A percentile compares a stretch with the other conserved stretches of the same genome.
These are phyloP conservation scores for Colletotrichum gigasporum DNA, from an alignment of 2,329 filamentous ascomycete genomes.

Conservation along the genomic window DNA sequence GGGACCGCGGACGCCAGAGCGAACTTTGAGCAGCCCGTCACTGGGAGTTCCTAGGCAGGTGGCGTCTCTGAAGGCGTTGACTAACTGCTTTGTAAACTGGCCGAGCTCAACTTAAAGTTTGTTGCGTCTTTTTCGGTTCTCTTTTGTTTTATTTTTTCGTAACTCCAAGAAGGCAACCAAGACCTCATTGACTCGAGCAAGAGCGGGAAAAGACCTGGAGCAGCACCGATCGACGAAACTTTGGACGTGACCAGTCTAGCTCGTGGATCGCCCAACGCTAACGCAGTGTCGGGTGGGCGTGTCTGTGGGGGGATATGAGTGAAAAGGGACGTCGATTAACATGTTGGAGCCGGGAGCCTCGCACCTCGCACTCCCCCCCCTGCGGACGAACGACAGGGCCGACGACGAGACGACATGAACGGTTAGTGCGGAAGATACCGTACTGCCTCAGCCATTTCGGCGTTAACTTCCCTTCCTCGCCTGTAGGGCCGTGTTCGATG, in stretches of 20 bases:
- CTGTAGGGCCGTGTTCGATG: not conserved
- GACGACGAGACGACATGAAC: conserved; percentile 27
- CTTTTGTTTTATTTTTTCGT: not conserved
- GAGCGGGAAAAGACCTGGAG: not conserved
- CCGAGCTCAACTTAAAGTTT: conserved; percentile 6
- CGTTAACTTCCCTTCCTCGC: conserved; percentile 11
- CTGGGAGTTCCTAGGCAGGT: conserved; percentile 4
- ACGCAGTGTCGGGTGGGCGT: conserved; percentile 18
- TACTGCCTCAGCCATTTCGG: conserved; percentile 2
- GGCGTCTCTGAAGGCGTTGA: not conserved
- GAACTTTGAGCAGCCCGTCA: not conserved
- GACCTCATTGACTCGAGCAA: conserved; percentile 4
- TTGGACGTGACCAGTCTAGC: conserved; percentile 12
- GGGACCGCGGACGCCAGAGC: conserved; percentile 20
- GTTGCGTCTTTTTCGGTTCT: not conserved
- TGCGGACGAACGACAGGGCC: conserved; percentile 14
- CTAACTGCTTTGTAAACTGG: conserved; percentile 28
- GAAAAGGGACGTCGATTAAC: not conserved
- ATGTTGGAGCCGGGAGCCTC: too few species aligned
- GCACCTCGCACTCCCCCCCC: conserved; percentile 6
- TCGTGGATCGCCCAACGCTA: conserved; percentile 25
- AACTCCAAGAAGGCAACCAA: not conserved
- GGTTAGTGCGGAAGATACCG: conserved; percentile 15
- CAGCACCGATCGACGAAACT: conserved; percentile 23
- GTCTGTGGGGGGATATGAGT: conserved; percentile 11